phyloP scores from a whole-genome alignment of 1,284 basidiomycete species.

The Anthracocystis walkeri region DNA sequence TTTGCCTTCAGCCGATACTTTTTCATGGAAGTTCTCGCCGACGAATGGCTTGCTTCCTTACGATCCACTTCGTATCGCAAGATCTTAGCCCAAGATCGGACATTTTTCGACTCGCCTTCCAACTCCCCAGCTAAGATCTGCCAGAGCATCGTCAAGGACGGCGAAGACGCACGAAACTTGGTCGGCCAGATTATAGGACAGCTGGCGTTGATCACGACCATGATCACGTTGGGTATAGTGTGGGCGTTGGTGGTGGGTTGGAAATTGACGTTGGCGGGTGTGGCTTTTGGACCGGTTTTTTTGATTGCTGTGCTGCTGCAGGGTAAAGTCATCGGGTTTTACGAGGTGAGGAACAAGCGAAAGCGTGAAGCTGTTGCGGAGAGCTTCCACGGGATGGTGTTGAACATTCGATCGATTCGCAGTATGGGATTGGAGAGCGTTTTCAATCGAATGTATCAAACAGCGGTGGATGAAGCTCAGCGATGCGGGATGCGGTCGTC shows the following conservation, averaged over 20 bases:
- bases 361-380: conserved; percentile 85
- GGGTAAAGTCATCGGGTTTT: conserved; percentile 77
- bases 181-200: conserved; percentile 82
- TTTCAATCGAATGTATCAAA: conserved; percentile 79
- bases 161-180: conserved; percentile 85
- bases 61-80: conserved; percentile 76
- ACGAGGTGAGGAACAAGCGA: conserved; percentile 83
- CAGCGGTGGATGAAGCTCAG: conserved; percentile 76
- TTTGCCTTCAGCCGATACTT: conserved; percentile 77
- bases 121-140: conserved; percentile 78
- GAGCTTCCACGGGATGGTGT: conserved; percentile 86
- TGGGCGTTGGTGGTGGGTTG: conserved; percentile 91
- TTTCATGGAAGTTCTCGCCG: conserved; percentile 76
- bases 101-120: conserved; percentile 84
- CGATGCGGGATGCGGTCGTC: conserved; percentile 80
- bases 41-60: conserved; percentile 81
- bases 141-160: conserved; percentile 87
- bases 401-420: conserved; percentile 86
- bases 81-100: conserved; percentile 84
- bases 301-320: conserved; percentile 80
- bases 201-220: conserved; percentile 77
- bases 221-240: conserved; percentile 83
- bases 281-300: conserved; percentile 88
- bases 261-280: conserved; percentile 90
- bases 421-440: conserved; percentile 87